phyloP scores from a whole-genome alignment of 208 protist species.

The Acanthamoeba sp. region DNA sequence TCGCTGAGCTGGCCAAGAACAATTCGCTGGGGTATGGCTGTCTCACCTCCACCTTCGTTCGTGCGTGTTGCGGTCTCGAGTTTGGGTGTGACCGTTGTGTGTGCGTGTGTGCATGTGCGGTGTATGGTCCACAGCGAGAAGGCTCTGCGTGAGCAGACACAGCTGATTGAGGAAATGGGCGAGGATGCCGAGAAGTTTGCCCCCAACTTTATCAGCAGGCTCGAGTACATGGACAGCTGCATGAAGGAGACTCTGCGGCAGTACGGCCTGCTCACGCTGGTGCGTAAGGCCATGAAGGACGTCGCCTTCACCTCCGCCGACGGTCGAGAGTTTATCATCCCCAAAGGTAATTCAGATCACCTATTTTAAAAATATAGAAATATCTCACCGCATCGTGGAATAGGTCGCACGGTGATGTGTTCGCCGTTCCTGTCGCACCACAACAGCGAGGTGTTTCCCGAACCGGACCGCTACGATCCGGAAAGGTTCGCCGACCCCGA shows the following conservation, averaged over 20 bases:
- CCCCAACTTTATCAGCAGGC: neutral
- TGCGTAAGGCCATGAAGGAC: conserved; percentile 8
- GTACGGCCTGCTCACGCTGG: conserved; percentile 29
- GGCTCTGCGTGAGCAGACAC: neutral
- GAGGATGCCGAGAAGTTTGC: neutral
- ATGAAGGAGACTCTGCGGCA: conserved; percentile 24
- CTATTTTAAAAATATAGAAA: no score
- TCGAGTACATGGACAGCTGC: conserved; percentile 26
- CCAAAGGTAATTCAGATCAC: neutral
- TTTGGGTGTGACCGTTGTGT: no score
- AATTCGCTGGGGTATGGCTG: neutral
- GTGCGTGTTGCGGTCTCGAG: no score
- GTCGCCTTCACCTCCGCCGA: conserved; percentile 9
- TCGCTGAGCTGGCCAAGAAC: neutral
- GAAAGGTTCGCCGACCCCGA: conserved; percentile 40
- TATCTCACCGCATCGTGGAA: no score
- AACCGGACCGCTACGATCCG: conserved; percentile 26
- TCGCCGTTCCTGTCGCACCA: conserved; percentile 59
- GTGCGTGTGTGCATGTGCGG: no score
- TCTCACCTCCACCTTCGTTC: no score
- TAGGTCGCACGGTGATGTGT: neutral
- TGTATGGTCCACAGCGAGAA: neutral
- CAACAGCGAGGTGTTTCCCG: neutral
- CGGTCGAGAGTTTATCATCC: conserved; percentile 17
- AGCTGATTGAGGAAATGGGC: neutral